Evolutionary conservation across 129 eudicot genomes (phyloP), one percentile per base, ranked within the genome.

Genomic region (Ambrosia artemisiifolia): DNA sequence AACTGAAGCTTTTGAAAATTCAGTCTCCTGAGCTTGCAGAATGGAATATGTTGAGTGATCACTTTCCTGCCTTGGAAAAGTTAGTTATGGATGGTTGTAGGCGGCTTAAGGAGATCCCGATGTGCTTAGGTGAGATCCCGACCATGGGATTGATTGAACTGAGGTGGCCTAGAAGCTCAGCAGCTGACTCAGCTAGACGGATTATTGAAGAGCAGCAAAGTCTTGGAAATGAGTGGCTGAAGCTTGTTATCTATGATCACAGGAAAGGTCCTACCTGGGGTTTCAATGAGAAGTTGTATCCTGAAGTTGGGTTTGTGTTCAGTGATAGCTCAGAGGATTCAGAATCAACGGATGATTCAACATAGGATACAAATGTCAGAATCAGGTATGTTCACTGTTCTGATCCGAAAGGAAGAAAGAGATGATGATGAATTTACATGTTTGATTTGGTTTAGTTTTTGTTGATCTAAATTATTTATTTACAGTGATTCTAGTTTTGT

Each of bases 41-140:
- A 20, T 83, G 78, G 83, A 16, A 63, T 44, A 66, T 77, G 36
- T 67, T 30, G 11, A 64, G 67, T 10, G 72, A 40, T 53, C 82
- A 82, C 40, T 82, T 82, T 19, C 85, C 82, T 6, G 62, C 49
- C 10, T 77, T 82, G 17, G 67, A 73, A 48, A 40, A 19, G 2
- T 40, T 82, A 44, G 75, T 71, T 17, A 53, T 83, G 30, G 49
- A 34, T 10, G 34, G 16, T 0, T 83, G 83, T 64, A 34, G 48
- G 16, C 35, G 32, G 7, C 81, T 78, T 5, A 64, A 83, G 71
- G 81, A 79, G 61, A 78, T 82, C 44, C 86, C 83, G 1, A 18
- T 6, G 33, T 67, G 73, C 6, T 64, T 83, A 11, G 83, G 68
- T 11, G 70, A 75, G 11, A 69, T 78, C 14, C 43, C 71, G 13